Evolutionary conservation across 805 yeast genomes (phyloP), one percentile per base, ranked within the genome.

Genomic region (Ogataea saltuana): DNA sequence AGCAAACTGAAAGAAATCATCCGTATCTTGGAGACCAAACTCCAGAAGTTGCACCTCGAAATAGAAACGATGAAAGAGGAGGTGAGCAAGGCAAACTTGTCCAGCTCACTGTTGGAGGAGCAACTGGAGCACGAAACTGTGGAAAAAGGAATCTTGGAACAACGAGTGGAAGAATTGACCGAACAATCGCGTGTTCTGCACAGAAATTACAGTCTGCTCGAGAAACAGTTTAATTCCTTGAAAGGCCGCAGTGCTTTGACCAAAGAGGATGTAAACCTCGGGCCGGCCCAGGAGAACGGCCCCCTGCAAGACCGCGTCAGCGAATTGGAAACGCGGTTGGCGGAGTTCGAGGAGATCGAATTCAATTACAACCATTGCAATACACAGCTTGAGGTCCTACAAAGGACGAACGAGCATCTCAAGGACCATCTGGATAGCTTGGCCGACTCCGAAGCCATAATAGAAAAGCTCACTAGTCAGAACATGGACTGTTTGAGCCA

Each of bases 81-180:
- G 10, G n/a, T n/a, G n/a, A n/a, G n/a, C n/a, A n/a, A 54, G 3
- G 49, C 55, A 0, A 33, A 30, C 3, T 20, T n/a, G n/a, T n/a
- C n/a, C n/a, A n/a, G 54, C 6, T 21, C 31, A 0, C 18, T 44
- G 18, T 18, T 53, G 12, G 66, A 64, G 21, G 69, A 56, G 41
- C 60, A 55, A 5, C 39, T 64, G n/a, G 72, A 67, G 42, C 51
- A 50, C 11, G 38, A 59, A 10, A 51, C 65, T 0, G 67, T 76
- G 0, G 85, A 81, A 32, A 69, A 72, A 33, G 80, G 71, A 25
- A 65, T 64, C 26, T 48, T 73, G 4, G 59, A 58, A 5, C 68
- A 66, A 4, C 59, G 64, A n/a, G 69, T 46, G 51, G 39, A 33
- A 11, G 19, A 15, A 7, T 15, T 37, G 19, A 17, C 18, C 11